These are phyloP conservation scores for Hirschfeldia incana DNA, from an alignment of 345 rosid genomes.

Conservation along the genomic window DNA sequence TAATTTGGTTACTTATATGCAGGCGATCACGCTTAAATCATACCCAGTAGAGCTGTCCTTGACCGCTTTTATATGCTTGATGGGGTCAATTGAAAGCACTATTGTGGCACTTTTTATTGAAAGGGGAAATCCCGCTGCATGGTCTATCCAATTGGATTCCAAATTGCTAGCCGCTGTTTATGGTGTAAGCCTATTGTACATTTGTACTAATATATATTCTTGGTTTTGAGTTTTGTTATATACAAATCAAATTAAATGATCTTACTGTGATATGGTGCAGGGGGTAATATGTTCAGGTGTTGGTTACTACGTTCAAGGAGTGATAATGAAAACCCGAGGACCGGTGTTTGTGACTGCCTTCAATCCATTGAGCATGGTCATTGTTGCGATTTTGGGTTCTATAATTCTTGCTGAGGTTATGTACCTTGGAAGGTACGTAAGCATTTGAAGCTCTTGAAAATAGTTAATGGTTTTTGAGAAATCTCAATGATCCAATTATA, in stretches of 20 bases:
- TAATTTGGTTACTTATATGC: neutral
- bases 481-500: neutral
- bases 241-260: neutral
- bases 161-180: conserved; percentile 61
- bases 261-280: conserved; percentile 36
- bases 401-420: conserved; percentile 52
- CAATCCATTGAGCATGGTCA: conserved; percentile 61
- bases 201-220: neutral
- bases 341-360: conserved; percentile 76
- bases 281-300: conserved; percentile 60
- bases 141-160: conserved; percentile 62
- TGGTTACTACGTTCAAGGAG: conserved; percentile 58
- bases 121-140: conserved; percentile 46
- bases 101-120: conserved; percentile 57
- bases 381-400: conserved; percentile 61
- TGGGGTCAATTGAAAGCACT: conserved; percentile 64
- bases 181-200: conserved; percentile 50
- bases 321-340: conserved; percentile 55
- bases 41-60: conserved; percentile 84
- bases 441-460: neutral
- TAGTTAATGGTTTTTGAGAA: neutral
- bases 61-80: conserved; percentile 66
- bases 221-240: neutral
- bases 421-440: conserved; percentile 52
- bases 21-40: conserved; percentile 71